Base-by-base conservation (phyloP, 2,329 filamentous ascomycete genomes). In the Aspergillus quadrilineatus region DNA sequence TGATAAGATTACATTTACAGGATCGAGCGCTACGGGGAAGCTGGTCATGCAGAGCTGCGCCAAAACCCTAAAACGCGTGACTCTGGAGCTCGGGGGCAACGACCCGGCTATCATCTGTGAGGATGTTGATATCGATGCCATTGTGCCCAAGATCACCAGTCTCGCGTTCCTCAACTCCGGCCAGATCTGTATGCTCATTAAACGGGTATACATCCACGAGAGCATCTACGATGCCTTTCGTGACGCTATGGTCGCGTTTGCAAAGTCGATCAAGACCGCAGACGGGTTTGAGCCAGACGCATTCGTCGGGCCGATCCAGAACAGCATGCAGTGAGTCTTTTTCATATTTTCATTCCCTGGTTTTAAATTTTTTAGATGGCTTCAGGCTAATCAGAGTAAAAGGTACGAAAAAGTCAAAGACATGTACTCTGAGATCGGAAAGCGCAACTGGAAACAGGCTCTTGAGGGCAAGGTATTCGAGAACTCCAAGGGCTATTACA, bases 151-250 rank as follows among this genome's bases (percentile, higher is more conserved):
- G 12, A 17, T 44, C 8, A 10, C 26, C 0, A 6, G 12, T 4
- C 5, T 15, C 28, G 4, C 45, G 6, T 47, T 30, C 15, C 9
- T 43, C 4, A 12, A 22, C 29, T 44, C 37, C 0, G 80, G 81
- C 14, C 80, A 83, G 66, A 73, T 82, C 30, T 83, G 81, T 62
- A 71, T 83, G 0, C 76, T 76, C 6, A 76, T 73, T 42, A 86
- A 86, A 72, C 74, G 84, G 3, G 68, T 86, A 28, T 86, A 83
- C 63, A 79, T 87, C 3, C 83, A 86, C 63, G 79, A 82, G 59
- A 72, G 69, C 4, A 79, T 86, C 39, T 85, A 83, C 64, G 78
- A 81, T 22, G 65, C 75, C 12, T 85, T 87, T 69, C 67, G 79
- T 1, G 66, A 71, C 0, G 74, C 69, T 0, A 56, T 79, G 55